Conservation (phyloP, 192 early-diverging fungal genomes). For the Coemansia sp. region DNA sequence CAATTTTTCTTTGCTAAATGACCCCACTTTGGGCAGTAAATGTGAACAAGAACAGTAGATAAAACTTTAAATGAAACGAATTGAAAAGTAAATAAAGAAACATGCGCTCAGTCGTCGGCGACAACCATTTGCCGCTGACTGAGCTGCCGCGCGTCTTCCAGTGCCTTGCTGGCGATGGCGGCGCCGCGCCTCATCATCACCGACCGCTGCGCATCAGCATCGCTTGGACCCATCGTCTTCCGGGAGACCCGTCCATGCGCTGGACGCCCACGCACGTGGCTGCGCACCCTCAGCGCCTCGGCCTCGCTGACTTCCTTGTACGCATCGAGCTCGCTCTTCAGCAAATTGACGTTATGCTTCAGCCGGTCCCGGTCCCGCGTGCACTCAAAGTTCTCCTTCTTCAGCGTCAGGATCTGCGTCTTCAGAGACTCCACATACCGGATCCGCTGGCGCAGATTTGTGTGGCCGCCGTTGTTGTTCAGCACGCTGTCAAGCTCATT, state of each 20-base stretch:
- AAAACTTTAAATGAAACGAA: slow-evolving; percentile 11
- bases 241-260: neutral
- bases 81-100: neutral
- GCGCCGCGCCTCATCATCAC: slow-evolving; percentile 21
- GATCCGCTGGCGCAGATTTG: slow-evolving; percentile 51
- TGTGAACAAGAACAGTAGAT: neutral
- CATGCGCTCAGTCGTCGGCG: slow-evolving; percentile 13
- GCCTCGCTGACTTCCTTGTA: slow-evolving; percentile 51
- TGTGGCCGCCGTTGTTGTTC: slow-evolving; percentile 38
- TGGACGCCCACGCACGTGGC: slow-evolving; percentile 10
- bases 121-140: slow-evolving; percentile 16
- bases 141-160: slow-evolving; percentile 29
- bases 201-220: slow-evolving; percentile 1
- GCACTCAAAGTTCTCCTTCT: slow-evolving; percentile 47
- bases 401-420: slow-evolving; percentile 43
- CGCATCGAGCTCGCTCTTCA: slow-evolving; percentile 50
- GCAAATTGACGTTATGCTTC: slow-evolving; percentile 21
- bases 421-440: slow-evolving; percentile 48
- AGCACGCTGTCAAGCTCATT: slow-evolving; percentile 41
- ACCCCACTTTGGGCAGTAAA: neutral
- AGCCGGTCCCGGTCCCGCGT: slow-evolving; percentile 35
- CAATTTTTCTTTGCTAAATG: too few species aligned
- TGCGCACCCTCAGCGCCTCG: slow-evolving; percentile 19
- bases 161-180: slow-evolving; percentile 12
- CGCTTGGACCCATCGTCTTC: neutral